Base-by-base conservation (phyloP, 805 yeast genomes). In the Schwanniomyces pseudopolymorphus region DNA sequence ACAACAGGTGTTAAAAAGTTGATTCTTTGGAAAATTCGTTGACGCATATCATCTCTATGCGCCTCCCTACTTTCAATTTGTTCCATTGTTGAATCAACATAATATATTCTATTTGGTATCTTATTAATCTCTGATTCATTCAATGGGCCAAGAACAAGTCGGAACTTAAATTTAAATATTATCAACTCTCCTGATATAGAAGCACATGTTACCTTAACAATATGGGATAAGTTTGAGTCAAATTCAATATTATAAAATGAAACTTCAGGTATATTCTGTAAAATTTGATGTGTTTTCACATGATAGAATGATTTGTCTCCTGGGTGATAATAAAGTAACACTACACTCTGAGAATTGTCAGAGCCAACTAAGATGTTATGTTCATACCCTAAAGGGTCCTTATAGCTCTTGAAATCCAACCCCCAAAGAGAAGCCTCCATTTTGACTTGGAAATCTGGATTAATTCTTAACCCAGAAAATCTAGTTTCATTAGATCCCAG, bases 401-500 rank as follows among this genome's bases (percentile, higher is more conserved):
- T 24, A 22, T 56, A 56, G 2, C 55, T 40, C n/a, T 61, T 51
- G 33, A 77, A 61, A 54, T 81, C 87, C 16, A 81, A 53, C 0
- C 88, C 87, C 90, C 90, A 85, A 1, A 76, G 80, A 1, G 86
- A 80, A 1, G 76, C 62, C 5, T 64, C 64, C 40, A 76, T 53
- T 26, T 61, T 64, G 3, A 77, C 45, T 21, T 53, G 56, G 28
- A 63, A 55, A 17, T 59, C 66, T 2, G 71, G 58, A 5, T 53
- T 48, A 1, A 64, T 45, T 25, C 53, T 52, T 9, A 58, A 44
- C 7, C 59, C 63, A 50, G 35, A 55, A 47, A 51, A 61, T 50
- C 52, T 16, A 26, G 45, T 49, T 20, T 43, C 44, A 14, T 45
- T 31, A 53, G 46, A 22, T 31, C 38, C 10, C 53, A 33, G 13